These are phyloP conservation scores for Kodamaea kakaduensis DNA, from an alignment of 805 yeast genomes.

Conservation along the genomic window DNA sequence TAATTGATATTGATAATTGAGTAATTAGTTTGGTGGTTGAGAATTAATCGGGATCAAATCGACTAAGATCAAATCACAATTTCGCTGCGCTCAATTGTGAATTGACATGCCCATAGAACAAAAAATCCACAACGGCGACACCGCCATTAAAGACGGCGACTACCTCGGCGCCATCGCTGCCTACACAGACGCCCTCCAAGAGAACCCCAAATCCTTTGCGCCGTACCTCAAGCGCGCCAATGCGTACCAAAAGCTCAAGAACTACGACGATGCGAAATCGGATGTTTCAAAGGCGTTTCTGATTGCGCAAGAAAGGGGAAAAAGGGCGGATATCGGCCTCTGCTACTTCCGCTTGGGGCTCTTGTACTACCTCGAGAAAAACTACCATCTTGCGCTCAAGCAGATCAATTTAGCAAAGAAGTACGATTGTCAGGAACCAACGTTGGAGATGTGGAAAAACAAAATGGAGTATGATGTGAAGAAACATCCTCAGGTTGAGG, in stretches of 20 bases:
- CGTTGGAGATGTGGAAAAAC: slow-evolving; percentile 45
- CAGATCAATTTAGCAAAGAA: slow-evolving; percentile 42
- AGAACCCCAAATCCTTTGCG: slow-evolving; percentile 42
- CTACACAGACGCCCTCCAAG: slow-evolving; percentile 37
- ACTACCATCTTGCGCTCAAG: slow-evolving; percentile 36
- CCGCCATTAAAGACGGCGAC: slow-evolving; percentile 28
- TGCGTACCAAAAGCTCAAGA: slow-evolving; percentile 43
- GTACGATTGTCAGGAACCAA: slow-evolving; percentile 41
- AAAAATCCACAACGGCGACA: slow-evolving; percentile 33
- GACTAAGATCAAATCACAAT: too few relatives aligned
- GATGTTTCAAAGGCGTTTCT: slow-evolving; percentile 44
- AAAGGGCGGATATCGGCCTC: slow-evolving; percentile 42
- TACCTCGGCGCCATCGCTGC: slow-evolving; percentile 41
- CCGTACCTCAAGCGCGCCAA: slow-evolving; percentile 49
- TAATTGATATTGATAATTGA: too few relatives aligned
- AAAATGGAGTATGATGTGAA: slow-evolving; percentile 33
- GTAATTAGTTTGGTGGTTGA: too few relatives aligned
- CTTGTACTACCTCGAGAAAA: slow-evolving; percentile 40
- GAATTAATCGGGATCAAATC: too few relatives aligned
- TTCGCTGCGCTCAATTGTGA: too few relatives aligned
- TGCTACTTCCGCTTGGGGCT: slow-evolving; percentile 50
- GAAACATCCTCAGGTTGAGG: slow-evolving; percentile 19
- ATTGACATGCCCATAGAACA: slow-evolving; percentile 42
- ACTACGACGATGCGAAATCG: slow-evolving; percentile 45
- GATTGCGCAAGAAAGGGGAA: slow-evolving; percentile 45